Evolutionary conservation across 192 early-diverging fungal genomes (phyloP), one percentile per base, ranked within the genome.

Genomic region (Entomortierella parvispora): DNA sequence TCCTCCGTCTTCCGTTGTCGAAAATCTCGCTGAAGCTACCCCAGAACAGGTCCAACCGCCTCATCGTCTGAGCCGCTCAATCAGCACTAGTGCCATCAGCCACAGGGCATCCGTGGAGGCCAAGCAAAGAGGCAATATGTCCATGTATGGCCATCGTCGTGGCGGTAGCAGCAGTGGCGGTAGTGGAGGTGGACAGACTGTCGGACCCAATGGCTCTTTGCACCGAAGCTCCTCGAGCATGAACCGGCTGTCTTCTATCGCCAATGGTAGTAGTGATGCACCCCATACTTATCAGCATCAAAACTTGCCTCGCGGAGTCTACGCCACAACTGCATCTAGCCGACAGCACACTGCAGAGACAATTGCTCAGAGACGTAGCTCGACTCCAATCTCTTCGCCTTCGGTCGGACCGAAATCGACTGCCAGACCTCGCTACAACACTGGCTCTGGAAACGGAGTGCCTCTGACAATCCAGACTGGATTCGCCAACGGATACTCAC

Each of bases 381-480:
- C 74, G 4, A 77, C 74, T 0, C 74, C 74, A 0, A 40, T 68
- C 20, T 26, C 40, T 4, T 62, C 40, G 23, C 64, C 64, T 7
- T 31, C 58, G 15, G 53, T 74, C 20, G 74, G 74, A n/a, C 65
- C 65, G 33, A 77, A 68, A 31, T 63, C 74, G 26, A 31, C 49
- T n/a, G 65, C 66, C 15, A 58, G 74, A 37, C 58, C 64, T 43
- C 63, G 64, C 15, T 33, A 40, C 42, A 65, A 22, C 44, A 31
- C 62, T 2, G 58, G 68, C 9, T 62, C 68, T 33, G 47, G 68
- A 28, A 52, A 43, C 23, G 69, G 71, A 48, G 31, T 58, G 1
- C 66, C 74, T 4, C 42, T 77, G 60, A 77, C 74, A 15, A 77
- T 77, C 49, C 74, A 77, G 23, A 77, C 74, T 1, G 74, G 65